Evolutionary conservation across 441 rosid genomes (phyloP).

Genomic region (Jatropha podagrica): DNA sequence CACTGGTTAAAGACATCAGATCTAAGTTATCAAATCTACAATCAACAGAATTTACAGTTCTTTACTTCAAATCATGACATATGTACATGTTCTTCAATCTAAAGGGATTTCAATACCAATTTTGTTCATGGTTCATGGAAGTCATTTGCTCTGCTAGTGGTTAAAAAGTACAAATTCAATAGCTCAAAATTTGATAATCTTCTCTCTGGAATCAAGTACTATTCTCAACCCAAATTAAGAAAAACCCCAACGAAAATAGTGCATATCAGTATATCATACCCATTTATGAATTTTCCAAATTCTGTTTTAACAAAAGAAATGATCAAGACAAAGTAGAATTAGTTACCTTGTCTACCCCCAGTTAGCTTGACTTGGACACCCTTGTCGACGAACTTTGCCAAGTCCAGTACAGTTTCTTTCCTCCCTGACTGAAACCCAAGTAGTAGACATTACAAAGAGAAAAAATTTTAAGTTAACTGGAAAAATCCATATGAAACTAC

Average conservation of each 20-base stretch:
- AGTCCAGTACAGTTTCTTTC: conserved; percentile 88
- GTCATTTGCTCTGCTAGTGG: not conserved
- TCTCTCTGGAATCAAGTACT: not conserved
- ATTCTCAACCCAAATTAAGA: not conserved
- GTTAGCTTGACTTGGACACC: conserved; percentile 94
- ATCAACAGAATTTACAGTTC: not conserved
- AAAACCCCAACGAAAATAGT: not conserved
- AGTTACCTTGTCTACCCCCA: conserved; percentile 88
- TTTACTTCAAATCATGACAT: not conserved
- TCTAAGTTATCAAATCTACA: not conserved
- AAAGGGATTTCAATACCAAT: not conserved
- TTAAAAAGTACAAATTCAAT: not conserved
- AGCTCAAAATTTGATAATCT: not conserved
- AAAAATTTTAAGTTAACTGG: not conserved
- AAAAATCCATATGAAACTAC: not conserved
- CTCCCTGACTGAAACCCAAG: conserved; percentile 62
- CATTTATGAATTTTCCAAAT: not conserved
- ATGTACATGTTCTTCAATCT: not conserved
- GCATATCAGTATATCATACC: not conserved
- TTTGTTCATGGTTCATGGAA: not conserved
- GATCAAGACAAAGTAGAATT: not conserved
- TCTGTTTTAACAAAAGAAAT: not conserved
- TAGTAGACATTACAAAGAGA: not conserved
- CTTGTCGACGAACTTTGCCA: conserved; percentile 92
- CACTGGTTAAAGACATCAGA: not conserved